Conservation (phyloP, 352 stramenopile genomes). For the Thalassiosira hispida region DNA sequence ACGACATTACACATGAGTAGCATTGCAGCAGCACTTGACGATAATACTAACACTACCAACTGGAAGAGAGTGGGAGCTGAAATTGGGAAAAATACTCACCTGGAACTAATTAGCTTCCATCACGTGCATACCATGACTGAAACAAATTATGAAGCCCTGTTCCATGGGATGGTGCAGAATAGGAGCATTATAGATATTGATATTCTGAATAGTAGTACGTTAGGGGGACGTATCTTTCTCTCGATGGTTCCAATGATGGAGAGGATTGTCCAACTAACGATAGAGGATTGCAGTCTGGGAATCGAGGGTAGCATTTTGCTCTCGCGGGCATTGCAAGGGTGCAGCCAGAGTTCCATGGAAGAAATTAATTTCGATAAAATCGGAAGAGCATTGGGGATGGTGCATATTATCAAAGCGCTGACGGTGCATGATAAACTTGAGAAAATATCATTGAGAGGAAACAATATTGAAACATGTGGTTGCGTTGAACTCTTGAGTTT, state of each 20-base stretch:
- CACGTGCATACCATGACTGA: not conserved
- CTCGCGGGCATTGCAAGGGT: not conserved
- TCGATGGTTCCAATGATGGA: not conserved
- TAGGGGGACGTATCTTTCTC: not conserved
- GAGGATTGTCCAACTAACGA: not conserved
- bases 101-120: not conserved
- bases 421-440: not conserved
- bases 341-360: not conserved
- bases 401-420: not conserved
- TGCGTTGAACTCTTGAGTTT: not conserved
- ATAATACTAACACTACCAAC: not conserved
- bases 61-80: not conserved
- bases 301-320: not conserved
- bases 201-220: not conserved
- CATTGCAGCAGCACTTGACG: not conserved
- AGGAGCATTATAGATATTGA: not conserved
- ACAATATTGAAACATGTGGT: not conserved
- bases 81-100: not conserved
- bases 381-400: not conserved
- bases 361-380: conserved; percentile 1
- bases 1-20: too few relatives aligned
- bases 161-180: not conserved
- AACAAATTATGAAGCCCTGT: not conserved
- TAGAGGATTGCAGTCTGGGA: not conserved
- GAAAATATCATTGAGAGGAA: not conserved